Evolutionary conservation across 176 grass and related monocot genomes (phyloP).

Genomic region (Luzula sylvatica): DNA sequence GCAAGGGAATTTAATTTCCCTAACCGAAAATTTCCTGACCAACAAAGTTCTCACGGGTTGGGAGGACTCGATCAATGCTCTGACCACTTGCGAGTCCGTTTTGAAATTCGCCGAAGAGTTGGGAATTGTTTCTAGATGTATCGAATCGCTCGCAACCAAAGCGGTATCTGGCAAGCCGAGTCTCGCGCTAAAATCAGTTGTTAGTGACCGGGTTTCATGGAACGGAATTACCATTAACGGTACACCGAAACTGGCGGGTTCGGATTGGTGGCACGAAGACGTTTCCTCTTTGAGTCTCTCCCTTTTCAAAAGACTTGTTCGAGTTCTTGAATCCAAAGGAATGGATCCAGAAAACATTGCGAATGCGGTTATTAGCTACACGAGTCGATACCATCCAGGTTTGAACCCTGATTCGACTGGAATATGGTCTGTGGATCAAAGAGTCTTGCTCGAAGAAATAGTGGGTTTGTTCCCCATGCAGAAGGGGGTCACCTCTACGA

Average conservation of each 20-base stretch:
- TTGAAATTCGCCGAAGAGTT: constrained; percentile 50
- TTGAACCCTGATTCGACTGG: constrained; percentile 47
- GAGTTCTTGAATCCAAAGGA: constrained; percentile 52
- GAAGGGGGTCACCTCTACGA: constrained; percentile 66
- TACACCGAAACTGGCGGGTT: not conserved
- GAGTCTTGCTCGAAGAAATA: constrained; percentile 86
- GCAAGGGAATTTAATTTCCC: constrained; percentile 65
- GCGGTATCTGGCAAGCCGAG: constrained; percentile 2
- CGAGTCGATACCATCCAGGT: constrained; percentile 41
- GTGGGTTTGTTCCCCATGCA: constrained; percentile 61
- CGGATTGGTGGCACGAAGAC: constrained; percentile 82
- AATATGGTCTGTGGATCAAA: constrained; percentile 54
- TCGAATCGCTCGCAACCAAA: constrained; percentile 57
- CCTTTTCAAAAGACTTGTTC: constrained; percentile 73
- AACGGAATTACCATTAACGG: constrained; percentile 1
- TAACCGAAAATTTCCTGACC: constrained; percentile 57
- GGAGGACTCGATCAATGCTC: constrained; percentile 77
- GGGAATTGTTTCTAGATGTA: constrained; percentile 58
- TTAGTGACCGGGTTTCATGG: not conserved
- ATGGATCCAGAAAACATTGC: constrained; percentile 58
- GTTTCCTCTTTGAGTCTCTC: constrained; percentile 54
- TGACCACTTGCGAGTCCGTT: constrained; percentile 59
- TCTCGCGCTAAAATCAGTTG: constrained; percentile 16
- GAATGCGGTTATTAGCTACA: constrained; percentile 54
- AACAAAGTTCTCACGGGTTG: constrained; percentile 44